Percentiles rank a stretch among this genome's conserved stretches.
phyloP scores from a whole-genome alignment of 1,284 basidiomycete genomes.

The Trametes versicolor region DNA sequence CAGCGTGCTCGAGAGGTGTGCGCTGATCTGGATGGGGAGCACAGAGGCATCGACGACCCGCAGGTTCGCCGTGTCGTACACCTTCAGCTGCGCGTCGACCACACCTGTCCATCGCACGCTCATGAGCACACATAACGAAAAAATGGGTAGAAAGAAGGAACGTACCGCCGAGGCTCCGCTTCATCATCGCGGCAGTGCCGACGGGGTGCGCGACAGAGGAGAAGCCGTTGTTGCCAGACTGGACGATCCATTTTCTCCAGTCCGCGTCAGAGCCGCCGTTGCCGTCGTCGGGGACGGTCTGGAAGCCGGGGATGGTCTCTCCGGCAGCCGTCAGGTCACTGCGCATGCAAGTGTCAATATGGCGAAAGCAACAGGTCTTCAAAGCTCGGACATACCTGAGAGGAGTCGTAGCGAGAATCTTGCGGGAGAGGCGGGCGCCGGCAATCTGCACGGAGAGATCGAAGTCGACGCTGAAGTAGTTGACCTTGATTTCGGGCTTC shows the following conservation, averaged over 20 bases:
- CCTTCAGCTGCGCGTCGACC: constrained; percentile 45
- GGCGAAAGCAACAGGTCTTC: neutral
- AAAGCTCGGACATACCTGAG: constrained; percentile 23
- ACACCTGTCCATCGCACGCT: constrained; percentile 34
- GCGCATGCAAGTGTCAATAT: neutral
- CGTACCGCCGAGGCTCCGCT: constrained; percentile 61
- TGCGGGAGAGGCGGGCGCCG: constrained; percentile 55
- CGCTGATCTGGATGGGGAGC: constrained; percentile 42
- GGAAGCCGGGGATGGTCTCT: constrained; percentile 51
- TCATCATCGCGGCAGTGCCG: constrained; percentile 72
- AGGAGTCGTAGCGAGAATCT: constrained; percentile 53
- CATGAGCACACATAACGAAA: constrained; percentile 21
- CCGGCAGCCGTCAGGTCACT: constrained; percentile 38
- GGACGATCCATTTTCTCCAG: constrained; percentile 56
- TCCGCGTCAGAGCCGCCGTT: constrained; percentile 53
- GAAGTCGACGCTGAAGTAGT: constrained; percentile 58
- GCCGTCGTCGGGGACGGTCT: constrained; percentile 51
- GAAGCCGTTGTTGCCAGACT: constrained; percentile 43
- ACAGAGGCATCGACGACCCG: constrained; percentile 48
- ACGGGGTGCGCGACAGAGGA: constrained; percentile 64
- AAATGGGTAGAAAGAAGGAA: constrained; percentile 41
- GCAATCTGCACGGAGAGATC: constrained; percentile 61
- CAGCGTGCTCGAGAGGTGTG: constrained; percentile 39
- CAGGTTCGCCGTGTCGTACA: constrained; percentile 45
- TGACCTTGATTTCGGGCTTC: constrained; percentile 55